Conservation (phyloP, 257 asterid species). For the Eucommia ulmoides region DNA sequence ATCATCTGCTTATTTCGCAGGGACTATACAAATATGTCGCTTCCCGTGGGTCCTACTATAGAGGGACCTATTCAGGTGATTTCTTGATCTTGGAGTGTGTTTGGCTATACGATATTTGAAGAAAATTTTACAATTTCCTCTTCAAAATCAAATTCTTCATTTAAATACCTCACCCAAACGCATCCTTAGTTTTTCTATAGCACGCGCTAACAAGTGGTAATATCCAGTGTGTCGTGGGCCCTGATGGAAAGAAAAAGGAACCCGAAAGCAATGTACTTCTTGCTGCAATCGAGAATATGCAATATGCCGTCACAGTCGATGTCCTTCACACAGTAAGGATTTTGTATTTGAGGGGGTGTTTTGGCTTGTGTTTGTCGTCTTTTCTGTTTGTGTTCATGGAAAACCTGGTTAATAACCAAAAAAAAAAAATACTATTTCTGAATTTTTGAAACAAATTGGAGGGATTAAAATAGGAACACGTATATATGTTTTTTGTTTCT, state of each 20-base stretch:
- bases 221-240: slow-evolving; percentile 71
- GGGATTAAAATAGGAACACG: too few species aligned
- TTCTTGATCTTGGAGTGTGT: too few species aligned
- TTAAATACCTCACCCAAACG: too few species aligned
- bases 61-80: slow-evolving; percentile 69
- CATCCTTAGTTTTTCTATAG: too few species aligned
- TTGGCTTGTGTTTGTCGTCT: background rate
- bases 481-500: too few species aligned
- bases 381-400: too few species aligned
- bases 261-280: slow-evolving; percentile 73
- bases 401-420: too few species aligned
- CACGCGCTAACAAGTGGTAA: slow-evolving; percentile 12
- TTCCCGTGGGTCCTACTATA: slow-evolving; percentile 73
- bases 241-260: slow-evolving; percentile 67
- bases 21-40: slow-evolving; percentile 81
- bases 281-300: slow-evolving; percentile 77
- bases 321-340: slow-evolving; percentile 44
- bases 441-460: too few species aligned
- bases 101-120: too few species aligned
- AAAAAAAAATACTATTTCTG: too few species aligned
- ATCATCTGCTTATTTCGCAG: slow-evolving; percentile 26
- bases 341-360: background rate
- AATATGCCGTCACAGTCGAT: slow-evolving; percentile 71
- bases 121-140: too few species aligned
- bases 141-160: too few species aligned